phyloP scores from a whole-genome alignment of 2,329 filamentous ascomycete species.

The Botrytis medusae region DNA sequence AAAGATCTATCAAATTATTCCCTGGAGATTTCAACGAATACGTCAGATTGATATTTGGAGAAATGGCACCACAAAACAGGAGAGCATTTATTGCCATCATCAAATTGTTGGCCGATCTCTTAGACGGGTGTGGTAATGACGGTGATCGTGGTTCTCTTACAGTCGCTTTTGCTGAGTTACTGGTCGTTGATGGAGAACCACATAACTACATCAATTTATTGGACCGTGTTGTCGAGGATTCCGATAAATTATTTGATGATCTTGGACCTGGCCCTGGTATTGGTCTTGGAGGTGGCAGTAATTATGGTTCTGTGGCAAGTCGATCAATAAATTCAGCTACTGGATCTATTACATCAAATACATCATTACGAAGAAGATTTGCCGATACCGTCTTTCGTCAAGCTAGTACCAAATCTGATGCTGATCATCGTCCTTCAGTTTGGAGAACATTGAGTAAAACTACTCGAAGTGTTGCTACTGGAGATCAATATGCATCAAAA shows the following conservation, averaged over 20 bases:
- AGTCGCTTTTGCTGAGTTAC: slow-evolving; percentile 81
- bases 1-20: slow-evolving; percentile 62
- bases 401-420: slow-evolving; percentile 70
- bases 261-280: slow-evolving; percentile 40
- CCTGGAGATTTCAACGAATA: slow-evolving; percentile 73
- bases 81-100: slow-evolving; percentile 82
- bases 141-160: slow-evolving; percentile 86
- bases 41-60: slow-evolving; percentile 61
- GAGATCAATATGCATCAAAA: slow-evolving; percentile 61
- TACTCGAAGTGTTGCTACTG: slow-evolving; percentile 58
- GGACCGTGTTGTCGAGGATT: slow-evolving; percentile 86
- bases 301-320: slow-evolving; percentile 36
- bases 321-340: slow-evolving; percentile 42
- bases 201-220: slow-evolving; percentile 85
- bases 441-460: slow-evolving; percentile 89
- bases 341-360: slow-evolving; percentile 80
- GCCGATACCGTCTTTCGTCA: slow-evolving; percentile 76
- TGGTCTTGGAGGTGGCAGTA: slow-evolving; percentile 26
- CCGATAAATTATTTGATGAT: slow-evolving; percentile 82
- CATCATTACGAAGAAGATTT: slow-evolving; percentile 79
- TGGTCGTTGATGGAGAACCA: slow-evolving; percentile 74
- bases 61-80: slow-evolving; percentile 68
- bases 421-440: slow-evolving; percentile 72
- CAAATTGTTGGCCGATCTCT: slow-evolving; percentile 79
- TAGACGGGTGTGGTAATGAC: slow-evolving; percentile 89